Percentiles rank a stretch among this genome's conserved stretches.
Evolutionary conservation across 768 basidiomycete species (phyloP).

Genomic region (Dendrothele bispora): DNA sequence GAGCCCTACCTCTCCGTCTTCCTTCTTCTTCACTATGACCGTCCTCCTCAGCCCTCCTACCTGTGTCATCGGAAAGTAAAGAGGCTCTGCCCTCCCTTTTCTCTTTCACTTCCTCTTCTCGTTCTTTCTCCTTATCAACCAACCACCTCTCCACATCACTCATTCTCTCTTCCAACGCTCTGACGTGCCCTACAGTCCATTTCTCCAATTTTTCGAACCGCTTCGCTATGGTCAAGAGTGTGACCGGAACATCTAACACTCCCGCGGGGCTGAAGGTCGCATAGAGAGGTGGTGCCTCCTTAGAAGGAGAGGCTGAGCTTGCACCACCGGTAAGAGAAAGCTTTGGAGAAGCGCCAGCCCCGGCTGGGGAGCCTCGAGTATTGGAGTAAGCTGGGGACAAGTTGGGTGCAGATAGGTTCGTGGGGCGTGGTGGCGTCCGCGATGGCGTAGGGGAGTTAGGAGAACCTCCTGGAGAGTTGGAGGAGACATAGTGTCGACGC

Average conservation of each 20-base stretch:
- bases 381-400: too few relatives aligned
- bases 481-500: conserved; percentile 57
- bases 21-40: too few relatives aligned
- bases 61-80: too few relatives aligned
- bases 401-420: too few relatives aligned
- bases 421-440: too few relatives aligned
- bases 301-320: conserved; percentile 31
- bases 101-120: conserved; percentile 33
- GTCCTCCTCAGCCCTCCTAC: too few relatives aligned
- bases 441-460: conserved; percentile 41
- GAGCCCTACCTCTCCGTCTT: not conserved
- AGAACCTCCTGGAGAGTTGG: conserved; percentile 62
- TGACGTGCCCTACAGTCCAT: conserved; percentile 87
- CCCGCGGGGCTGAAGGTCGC: conserved; percentile 75
- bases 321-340: conserved; percentile 23
- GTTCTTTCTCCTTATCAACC: conserved; percentile 80
- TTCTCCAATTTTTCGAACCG: conserved; percentile 89
- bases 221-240: conserved; percentile 70
- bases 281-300: conserved; percentile 68
- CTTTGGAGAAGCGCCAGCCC: conserved; percentile 4
- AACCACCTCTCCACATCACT: conserved; percentile 89
- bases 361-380: not conserved
- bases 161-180: conserved; percentile 90
- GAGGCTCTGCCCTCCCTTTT: conserved; percentile 15
- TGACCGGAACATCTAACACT: conserved; percentile 71